These are phyloP conservation scores for Aspergillus leporis DNA, from an alignment of 495 filamentous ascomycete genomes.

Conservation along the genomic window DNA sequence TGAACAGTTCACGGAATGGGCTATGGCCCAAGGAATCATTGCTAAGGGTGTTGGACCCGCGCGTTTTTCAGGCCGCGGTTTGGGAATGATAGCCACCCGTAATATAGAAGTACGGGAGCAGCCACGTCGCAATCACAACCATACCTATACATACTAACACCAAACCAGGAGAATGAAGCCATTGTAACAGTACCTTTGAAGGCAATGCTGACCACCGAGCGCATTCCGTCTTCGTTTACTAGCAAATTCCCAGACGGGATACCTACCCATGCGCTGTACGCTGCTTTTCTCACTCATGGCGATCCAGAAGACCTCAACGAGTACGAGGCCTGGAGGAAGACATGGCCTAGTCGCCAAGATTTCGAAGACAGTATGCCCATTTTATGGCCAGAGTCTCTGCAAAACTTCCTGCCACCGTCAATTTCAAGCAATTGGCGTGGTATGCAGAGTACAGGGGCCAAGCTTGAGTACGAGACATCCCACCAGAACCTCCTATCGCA, in stretches of 20 bases:
- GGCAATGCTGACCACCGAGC: slow-evolving; percentile 61
- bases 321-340: slow-evolving; percentile 61
- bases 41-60: slow-evolving; percentile 60
- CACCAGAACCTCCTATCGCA: slow-evolving; percentile 56
- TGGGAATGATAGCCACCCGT: slow-evolving; percentile 71
- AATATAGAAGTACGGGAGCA: slow-evolving; percentile 55
- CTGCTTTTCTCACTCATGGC: slow-evolving; percentile 64
- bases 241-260: slow-evolving; percentile 51
- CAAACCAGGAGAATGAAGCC: slow-evolving; percentile 45
- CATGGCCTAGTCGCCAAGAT: slow-evolving; percentile 62
- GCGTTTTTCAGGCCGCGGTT: slow-evolving; percentile 63
- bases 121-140: not conserved
- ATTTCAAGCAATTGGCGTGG: slow-evolving; percentile 41
- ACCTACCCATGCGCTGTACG: slow-evolving; percentile 67
- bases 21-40: slow-evolving; percentile 55
- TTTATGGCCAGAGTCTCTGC: slow-evolving; percentile 55
- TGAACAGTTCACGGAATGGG: slow-evolving; percentile 62
- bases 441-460: slow-evolving; percentile 20
- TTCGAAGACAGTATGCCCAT: slow-evolving; percentile 67
- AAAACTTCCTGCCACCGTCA: slow-evolving; percentile 41
- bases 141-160: not conserved
- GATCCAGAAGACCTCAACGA: slow-evolving; percentile 29
- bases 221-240: slow-evolving; percentile 49
- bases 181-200: slow-evolving; percentile 64
- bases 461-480: slow-evolving; percentile 33